Evolutionary conservation across 495 filamentous ascomycete genomes (phyloP).

Genomic region (Chaetomidium leptoderma): DNA sequence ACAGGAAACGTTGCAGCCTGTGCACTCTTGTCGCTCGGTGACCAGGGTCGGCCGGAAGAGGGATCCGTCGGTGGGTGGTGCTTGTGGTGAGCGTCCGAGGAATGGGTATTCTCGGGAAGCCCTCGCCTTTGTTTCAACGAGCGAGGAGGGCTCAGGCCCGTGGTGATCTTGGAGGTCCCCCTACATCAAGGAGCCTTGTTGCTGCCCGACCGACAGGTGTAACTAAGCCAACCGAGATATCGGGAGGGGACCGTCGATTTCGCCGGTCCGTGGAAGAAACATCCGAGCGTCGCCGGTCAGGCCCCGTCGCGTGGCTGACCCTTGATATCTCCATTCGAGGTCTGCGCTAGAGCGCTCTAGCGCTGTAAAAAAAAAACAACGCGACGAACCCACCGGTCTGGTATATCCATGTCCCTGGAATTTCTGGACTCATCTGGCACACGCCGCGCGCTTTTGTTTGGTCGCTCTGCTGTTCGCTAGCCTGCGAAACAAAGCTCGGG

Average conservation of each 20-base stretch:
- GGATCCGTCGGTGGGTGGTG: neutral
- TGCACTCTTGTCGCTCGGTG: neutral
- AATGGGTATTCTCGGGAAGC: neutral
- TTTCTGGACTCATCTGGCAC: neutral
- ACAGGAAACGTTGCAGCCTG: neutral
- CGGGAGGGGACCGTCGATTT: too few species aligned
- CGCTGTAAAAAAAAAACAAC: slow-evolving; percentile 5
- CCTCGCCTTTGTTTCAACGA: neutral
- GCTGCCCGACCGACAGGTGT: too few species aligned
- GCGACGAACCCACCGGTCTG: slow-evolving; percentile 14
- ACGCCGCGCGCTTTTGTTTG: too few species aligned
- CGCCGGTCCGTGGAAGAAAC: neutral
- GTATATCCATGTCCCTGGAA: slow-evolving; percentile 8
- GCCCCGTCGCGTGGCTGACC: neutral
- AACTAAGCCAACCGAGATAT: too few species aligned
- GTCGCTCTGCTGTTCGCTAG: neutral
- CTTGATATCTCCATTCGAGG: neutral
- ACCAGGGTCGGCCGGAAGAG: neutral
- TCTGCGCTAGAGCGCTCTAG: neutral
- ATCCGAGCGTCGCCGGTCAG: slow-evolving; percentile 1
- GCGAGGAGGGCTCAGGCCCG: neutral
- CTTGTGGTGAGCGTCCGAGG: neutral
- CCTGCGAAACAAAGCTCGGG: neutral
- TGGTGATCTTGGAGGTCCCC: too few species aligned
- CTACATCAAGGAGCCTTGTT: neutral